Percentiles rank a stretch among this genome's conserved stretches.
Conservation (phyloP, 2,329 filamentous ascomycete genomes). For the Aspergillus bombycis region DNA sequence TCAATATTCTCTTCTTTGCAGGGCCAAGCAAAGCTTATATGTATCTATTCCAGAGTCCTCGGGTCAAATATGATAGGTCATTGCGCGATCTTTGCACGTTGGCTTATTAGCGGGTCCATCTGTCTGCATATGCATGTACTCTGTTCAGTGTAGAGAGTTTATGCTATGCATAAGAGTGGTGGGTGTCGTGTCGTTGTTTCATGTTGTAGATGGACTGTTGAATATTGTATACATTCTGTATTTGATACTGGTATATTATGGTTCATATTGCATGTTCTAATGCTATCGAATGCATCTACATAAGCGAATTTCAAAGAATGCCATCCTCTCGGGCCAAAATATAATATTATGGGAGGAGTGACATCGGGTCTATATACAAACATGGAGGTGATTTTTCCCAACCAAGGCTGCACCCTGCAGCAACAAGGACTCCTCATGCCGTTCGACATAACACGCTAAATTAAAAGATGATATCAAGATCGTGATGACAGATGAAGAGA, state of each 20-base stretch:
- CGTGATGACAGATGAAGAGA: constrained; percentile 24
- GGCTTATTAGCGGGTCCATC: neutral
- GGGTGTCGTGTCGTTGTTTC: neutral
- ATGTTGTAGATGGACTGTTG: neutral
- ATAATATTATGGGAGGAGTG: constrained; percentile 20
- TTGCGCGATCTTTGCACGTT: neutral
- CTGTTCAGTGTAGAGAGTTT: neutral
- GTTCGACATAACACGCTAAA: constrained; percentile 32
- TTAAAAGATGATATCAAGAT: constrained; percentile 20
- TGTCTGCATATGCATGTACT: neutral
- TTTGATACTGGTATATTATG: neutral
- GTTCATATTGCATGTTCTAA: constrained; percentile 1
- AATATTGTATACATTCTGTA: neutral
- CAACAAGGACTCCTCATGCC: constrained; percentile 27
- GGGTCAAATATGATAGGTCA: neutral
- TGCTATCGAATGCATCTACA: neutral
- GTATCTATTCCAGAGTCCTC: neutral
- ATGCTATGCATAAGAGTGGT: neutral
- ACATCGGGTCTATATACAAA: constrained; percentile 41
- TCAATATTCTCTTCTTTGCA: no score
- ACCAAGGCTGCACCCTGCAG: constrained; percentile 22
- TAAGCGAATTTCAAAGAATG: constrained; percentile 18
- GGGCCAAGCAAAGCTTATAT: neutral
- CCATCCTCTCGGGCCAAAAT: constrained; percentile 27
- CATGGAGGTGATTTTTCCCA: constrained; percentile 24